A percentile compares a stretch with the other conserved stretches of the same genome.
Evolutionary conservation across 495 filamentous ascomycete species (phyloP).

Genomic region (Tuber borchii): DNA sequence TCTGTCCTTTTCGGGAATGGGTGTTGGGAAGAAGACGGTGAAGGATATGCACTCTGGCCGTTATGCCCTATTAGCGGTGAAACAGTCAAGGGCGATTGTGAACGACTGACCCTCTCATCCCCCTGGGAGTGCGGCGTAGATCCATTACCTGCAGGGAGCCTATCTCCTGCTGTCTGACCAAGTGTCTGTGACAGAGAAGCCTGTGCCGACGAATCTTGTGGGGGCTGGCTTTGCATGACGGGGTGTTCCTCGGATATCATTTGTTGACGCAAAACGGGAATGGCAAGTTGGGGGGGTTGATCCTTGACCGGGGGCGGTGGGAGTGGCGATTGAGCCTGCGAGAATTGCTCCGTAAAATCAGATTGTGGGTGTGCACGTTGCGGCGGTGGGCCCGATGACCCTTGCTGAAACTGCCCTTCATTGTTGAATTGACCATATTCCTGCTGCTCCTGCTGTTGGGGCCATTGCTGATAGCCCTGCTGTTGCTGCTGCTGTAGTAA

Average conservation of each 20-base stretch:
- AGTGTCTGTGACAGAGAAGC: slow-evolving; percentile 12
- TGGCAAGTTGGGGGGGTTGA: slow-evolving; percentile 13
- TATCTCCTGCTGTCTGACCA: background rate
- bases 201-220: slow-evolving; percentile 4
- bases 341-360: background rate
- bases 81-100: background rate
- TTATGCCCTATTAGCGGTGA: background rate
- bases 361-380: background rate
- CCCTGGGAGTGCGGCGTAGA: slow-evolving; percentile 15
- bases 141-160: background rate
- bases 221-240: background rate
- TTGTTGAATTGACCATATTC: background rate
- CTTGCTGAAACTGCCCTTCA: background rate
- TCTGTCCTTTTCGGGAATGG: slow-evolving; percentile 33
- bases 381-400: background rate
- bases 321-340: background rate
- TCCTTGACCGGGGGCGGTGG: background rate
- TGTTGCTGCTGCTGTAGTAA: background rate
- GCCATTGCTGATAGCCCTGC: background rate
- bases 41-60: background rate
- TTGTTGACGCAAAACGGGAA: background rate
- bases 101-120: background rate
- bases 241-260: background rate
- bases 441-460: background rate
- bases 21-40: background rate